Evolutionary conservation across 2,329 filamentous ascomycete species (phyloP).

Genomic region (Cladophialophora bantiana): DNA sequence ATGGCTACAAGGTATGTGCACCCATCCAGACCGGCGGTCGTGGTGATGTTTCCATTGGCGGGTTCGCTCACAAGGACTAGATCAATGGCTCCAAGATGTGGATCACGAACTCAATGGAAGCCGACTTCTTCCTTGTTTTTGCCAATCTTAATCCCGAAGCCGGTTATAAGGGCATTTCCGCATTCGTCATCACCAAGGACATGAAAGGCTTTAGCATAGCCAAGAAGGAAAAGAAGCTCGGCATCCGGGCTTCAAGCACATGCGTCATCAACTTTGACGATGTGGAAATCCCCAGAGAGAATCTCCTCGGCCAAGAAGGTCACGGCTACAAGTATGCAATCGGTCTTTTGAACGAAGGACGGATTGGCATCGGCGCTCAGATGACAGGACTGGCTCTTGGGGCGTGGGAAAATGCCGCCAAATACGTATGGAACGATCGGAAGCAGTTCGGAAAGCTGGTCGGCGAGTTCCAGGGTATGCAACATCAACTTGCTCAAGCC

Average conservation of each 20-base stretch:
- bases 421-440: constrained; percentile 97
- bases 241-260: constrained; percentile 93
- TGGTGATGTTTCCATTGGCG: not conserved
- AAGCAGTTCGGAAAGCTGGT: constrained; percentile 94
- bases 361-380: constrained; percentile 96
- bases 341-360: constrained; percentile 88
- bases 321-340: constrained; percentile 99
- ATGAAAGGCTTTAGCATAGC: constrained; percentile 90
- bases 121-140: constrained; percentile 95
- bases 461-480: constrained; percentile 98
- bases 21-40: not conserved
- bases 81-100: constrained; percentile 98
- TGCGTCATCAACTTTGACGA: constrained; percentile 98
- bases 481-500: constrained; percentile 96
- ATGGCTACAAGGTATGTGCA: constrained; percentile 66
- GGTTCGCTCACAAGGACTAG: constrained; percentile 47
- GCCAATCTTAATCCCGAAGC: constrained; percentile 91
- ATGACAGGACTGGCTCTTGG: constrained; percentile 97
- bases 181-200: constrained; percentile 92
- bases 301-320: constrained; percentile 85
- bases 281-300: constrained; percentile 85
- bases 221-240: constrained; percentile 99
- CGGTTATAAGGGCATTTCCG: constrained; percentile 96
- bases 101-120: constrained; percentile 98
- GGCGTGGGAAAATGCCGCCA: constrained; percentile 92